Percentiles rank a stretch among this genome's conserved stretches.
Conservation (phyloP, 306 rosid species). For the Trifolium dubium region DNA sequence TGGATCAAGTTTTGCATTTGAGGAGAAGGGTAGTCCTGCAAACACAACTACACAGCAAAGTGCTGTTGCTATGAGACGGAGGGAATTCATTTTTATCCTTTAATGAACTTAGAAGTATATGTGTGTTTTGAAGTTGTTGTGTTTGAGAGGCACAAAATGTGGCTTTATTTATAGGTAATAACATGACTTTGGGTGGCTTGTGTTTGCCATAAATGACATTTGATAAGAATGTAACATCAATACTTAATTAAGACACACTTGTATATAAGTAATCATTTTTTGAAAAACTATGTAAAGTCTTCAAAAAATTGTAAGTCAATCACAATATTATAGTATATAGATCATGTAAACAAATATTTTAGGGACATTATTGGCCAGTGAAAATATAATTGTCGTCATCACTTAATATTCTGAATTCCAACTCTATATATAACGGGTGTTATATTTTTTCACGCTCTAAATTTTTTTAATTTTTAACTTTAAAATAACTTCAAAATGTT, state of each 20-base stretch:
- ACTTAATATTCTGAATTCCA: no score
- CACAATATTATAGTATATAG: no score
- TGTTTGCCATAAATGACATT: background rate
- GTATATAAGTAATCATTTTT: background rate
- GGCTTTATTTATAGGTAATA: constrained; percentile 7
- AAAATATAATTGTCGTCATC: no score
- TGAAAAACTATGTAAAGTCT: background rate
- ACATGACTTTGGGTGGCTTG: background rate
- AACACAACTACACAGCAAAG: constrained; percentile 19
- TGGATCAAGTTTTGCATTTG: constrained; percentile 45
- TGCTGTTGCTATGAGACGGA: background rate
- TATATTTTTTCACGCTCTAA: no score
- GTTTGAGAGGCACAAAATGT: background rate
- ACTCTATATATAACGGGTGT: no score
- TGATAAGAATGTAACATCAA: background rate
- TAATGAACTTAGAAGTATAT: background rate
- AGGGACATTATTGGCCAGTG: no score
- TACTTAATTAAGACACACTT: background rate
- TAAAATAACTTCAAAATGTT: no score
- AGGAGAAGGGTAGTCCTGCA: constrained; percentile 40
- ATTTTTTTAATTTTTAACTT: no score
- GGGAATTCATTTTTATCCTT: constrained; percentile 3
- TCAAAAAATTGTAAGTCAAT: background rate
- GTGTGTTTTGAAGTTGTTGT: background rate
- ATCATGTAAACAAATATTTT: no score